A percentile compares a stretch with the other conserved stretches of the same genome.
These are phyloP conservation scores for Jaapia argillacea DNA, from an alignment of 768 basidiomycete species.

Conservation along the genomic window DNA sequence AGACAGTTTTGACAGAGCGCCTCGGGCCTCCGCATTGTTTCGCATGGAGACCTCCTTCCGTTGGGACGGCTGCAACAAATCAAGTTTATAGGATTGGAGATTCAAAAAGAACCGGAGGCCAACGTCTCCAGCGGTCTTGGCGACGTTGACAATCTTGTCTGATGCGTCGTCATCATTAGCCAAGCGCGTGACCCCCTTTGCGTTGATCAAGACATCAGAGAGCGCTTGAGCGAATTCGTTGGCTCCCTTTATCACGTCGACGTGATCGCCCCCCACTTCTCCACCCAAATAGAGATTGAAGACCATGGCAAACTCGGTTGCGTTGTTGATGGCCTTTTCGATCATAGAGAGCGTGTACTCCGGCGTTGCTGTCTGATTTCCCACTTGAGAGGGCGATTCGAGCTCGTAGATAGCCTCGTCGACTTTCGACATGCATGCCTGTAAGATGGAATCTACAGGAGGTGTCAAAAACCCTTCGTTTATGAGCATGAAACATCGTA, in stretches of 20 bases:
- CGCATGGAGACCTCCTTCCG: slow-evolving; percentile 84
- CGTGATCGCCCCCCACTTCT: slow-evolving; percentile 86
- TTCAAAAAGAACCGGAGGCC: slow-evolving; percentile 91
- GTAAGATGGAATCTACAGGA: slow-evolving; percentile 80
- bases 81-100: slow-evolving; percentile 90
- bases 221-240: slow-evolving; percentile 94
- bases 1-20: slow-evolving; percentile 74
- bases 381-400: slow-evolving; percentile 90
- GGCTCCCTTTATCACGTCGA: slow-evolving; percentile 95
- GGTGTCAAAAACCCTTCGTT: neutral
- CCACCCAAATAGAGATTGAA: slow-evolving; percentile 87
- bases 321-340: slow-evolving; percentile 90
- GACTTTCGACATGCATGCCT: slow-evolving; percentile 93
- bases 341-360: slow-evolving; percentile 98
- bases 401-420: slow-evolving; percentile 97
- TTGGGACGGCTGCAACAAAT: slow-evolving; percentile 62
- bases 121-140: slow-evolving; percentile 80
- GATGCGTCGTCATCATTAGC: slow-evolving; percentile 85
- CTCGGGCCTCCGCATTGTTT: slow-evolving; percentile 81
- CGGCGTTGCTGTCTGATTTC: slow-evolving; percentile 95
- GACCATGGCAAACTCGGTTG: slow-evolving; percentile 91
- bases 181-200: slow-evolving; percentile 92
- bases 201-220: slow-evolving; percentile 84
- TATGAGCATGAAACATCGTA: slow-evolving; percentile 19
- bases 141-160: slow-evolving; percentile 80